Evolutionary conservation across 352 stramenopile genomes (phyloP).

Genomic region (Phytopythium chamaehyphon): DNA sequence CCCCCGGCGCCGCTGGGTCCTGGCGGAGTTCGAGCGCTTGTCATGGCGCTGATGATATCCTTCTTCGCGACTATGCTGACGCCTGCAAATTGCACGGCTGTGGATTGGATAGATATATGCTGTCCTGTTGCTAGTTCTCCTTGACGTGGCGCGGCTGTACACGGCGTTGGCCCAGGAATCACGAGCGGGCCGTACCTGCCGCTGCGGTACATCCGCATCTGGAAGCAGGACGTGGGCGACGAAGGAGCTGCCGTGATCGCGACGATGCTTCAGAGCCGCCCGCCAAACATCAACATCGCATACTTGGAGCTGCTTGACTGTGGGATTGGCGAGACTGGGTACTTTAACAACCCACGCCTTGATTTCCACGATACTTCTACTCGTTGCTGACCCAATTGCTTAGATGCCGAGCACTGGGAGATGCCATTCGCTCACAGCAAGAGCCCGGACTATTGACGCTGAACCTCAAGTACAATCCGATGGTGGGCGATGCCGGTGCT

Average conservation of each 20-base stretch:
- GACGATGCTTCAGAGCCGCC: slow-evolving; percentile 31
- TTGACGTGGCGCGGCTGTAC: slow-evolving; percentile 27
- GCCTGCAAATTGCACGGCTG: background rate
- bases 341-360: background rate
- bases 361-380: no score
- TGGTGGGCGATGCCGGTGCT: slow-evolving; percentile 52
- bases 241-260: slow-evolving; percentile 67
- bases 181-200: slow-evolving; percentile 58
- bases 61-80: slow-evolving; percentile 10
- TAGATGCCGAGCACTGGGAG: slow-evolving; percentile 54
- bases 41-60: slow-evolving; percentile 83
- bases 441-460: slow-evolving; percentile 61
- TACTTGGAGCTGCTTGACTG: slow-evolving; percentile 81
- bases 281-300: slow-evolving; percentile 56
- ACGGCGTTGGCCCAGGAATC: slow-evolving; percentile 65
- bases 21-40: slow-evolving; percentile 56
- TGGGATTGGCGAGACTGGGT: slow-evolving; percentile 56
- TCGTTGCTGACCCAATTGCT: background rate
- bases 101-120: no score
- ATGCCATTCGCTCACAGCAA: slow-evolving; percentile 45
- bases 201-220: slow-evolving; percentile 74
- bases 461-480: slow-evolving; percentile 72
- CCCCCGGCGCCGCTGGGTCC: slow-evolving; percentile 53
- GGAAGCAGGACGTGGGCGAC: slow-evolving; percentile 75
- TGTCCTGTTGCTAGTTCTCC: slow-evolving; percentile 13